Percentiles rank a stretch among this genome's conserved stretches.
Conservation (phyloP, 1,284 basidiomycete genomes). For the Porodaedalea pini region DNA sequence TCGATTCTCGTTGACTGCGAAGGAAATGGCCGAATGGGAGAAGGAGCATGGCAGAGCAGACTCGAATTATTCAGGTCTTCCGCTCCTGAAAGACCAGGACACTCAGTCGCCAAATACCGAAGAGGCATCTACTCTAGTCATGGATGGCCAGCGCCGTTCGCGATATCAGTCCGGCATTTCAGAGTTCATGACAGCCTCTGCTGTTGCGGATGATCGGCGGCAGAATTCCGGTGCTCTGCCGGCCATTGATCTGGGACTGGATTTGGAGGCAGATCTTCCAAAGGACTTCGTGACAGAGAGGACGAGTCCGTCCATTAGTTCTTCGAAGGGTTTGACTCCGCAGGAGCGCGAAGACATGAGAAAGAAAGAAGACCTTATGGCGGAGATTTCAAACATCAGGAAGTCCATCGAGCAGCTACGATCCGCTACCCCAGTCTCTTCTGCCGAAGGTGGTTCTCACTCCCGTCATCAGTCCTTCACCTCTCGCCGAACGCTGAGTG, state of each 20-base stretch:
- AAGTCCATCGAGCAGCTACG: slow-evolving; percentile 71
- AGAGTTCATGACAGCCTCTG: slow-evolving; percentile 62
- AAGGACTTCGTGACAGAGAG: slow-evolving; percentile 52
- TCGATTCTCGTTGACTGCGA: slow-evolving; percentile 61
- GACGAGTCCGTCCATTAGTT: background rate
- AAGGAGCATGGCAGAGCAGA: slow-evolving; percentile 65
- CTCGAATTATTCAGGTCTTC: slow-evolving; percentile 53
- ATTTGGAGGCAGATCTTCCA: slow-evolving; percentile 70
- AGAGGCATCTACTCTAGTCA: slow-evolving; percentile 46
- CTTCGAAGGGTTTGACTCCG: slow-evolving; percentile 34
- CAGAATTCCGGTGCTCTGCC: slow-evolving; percentile 63
- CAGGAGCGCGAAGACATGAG: slow-evolving; percentile 55
- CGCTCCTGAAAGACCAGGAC: slow-evolving; percentile 58
- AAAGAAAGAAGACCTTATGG: slow-evolving; percentile 64
- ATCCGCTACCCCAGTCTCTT: slow-evolving; percentile 59
- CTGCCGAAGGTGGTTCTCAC: slow-evolving; percentile 42
- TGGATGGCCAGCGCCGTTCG: slow-evolving; percentile 48
- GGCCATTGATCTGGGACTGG: slow-evolving; percentile 66
- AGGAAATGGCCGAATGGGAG: slow-evolving; percentile 85
- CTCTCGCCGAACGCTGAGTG: slow-evolving; percentile 63
- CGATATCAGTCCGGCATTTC: slow-evolving; percentile 65
- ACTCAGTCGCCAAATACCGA: slow-evolving; percentile 49
- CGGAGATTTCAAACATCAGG: slow-evolving; percentile 75
- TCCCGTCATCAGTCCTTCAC: slow-evolving; percentile 67
- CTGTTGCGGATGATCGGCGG: slow-evolving; percentile 47